These are phyloP conservation scores for Aspergillus versicolor DNA, from an alignment of 2,329 filamentous ascomycete genomes.

Conservation along the genomic window DNA sequence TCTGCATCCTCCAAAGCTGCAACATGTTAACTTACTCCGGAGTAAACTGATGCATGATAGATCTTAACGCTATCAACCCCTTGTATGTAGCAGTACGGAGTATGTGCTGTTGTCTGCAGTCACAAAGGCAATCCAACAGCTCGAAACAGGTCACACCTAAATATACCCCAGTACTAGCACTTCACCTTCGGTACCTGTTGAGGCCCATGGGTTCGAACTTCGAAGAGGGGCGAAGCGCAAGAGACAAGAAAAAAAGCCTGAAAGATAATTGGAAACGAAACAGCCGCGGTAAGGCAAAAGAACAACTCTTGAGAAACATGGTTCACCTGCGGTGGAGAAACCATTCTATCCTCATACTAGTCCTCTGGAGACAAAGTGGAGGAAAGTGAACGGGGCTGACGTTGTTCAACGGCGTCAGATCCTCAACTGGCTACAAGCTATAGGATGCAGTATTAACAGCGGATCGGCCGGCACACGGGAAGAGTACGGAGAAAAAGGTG, in stretches of 20 bases:
- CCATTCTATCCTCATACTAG: background rate
- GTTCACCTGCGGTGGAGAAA: slow-evolving; percentile 23
- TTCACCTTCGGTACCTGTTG: background rate
- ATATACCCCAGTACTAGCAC: too few species aligned
- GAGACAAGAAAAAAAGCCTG: background rate
- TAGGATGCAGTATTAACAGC: slow-evolving; percentile 1
- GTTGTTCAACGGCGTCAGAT: slow-evolving; percentile 20
- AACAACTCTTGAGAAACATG: slow-evolving; percentile 15
- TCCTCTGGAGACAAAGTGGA: slow-evolving; percentile 11
- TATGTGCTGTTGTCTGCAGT: background rate
- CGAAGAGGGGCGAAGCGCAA: background rate
- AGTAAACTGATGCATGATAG: slow-evolving; percentile 9
- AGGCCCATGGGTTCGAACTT: background rate
- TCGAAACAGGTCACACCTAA: too few species aligned
- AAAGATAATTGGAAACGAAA: background rate
- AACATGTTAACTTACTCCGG: background rate
- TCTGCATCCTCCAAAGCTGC: slow-evolving; percentile 9
- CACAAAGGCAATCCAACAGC: background rate
- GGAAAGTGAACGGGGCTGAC: slow-evolving; percentile 14
- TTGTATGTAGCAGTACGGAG: background rate
- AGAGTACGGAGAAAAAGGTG: slow-evolving; percentile 1
- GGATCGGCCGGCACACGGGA: slow-evolving; percentile 14
- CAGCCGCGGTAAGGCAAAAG: slow-evolving; percentile 7
- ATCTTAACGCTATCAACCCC: slow-evolving; percentile 3
- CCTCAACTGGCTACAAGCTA: slow-evolving; percentile 12